These are phyloP conservation scores for Leccinum subrobustum DNA, from an alignment of 1,284 basidiomycete genomes.

Conservation along the genomic window DNA sequence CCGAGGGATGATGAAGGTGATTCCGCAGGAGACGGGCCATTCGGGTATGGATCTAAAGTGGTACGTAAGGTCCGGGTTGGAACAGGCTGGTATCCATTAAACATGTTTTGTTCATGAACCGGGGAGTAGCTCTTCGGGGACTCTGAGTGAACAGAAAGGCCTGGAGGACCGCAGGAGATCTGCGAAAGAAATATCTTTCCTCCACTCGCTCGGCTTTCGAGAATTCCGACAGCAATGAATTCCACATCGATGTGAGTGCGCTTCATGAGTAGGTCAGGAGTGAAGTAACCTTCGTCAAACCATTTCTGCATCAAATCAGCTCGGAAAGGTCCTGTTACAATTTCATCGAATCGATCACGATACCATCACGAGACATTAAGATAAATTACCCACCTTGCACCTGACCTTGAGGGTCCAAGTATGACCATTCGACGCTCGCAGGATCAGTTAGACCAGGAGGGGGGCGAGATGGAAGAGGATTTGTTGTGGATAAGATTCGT, in stretches of 20 bases:
- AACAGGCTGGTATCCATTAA: constrained; percentile 60
- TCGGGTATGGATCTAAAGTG: constrained; percentile 59
- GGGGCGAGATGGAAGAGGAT: constrained; percentile 31
- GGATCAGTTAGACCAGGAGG: constrained; percentile 56
- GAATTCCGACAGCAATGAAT: constrained; percentile 63
- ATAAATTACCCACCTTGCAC: constrained; percentile 67
- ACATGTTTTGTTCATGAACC: constrained; percentile 39
- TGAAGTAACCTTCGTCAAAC: constrained; percentile 91
- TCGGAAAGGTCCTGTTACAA: constrained; percentile 81
- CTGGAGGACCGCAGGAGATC: constrained; percentile 49
- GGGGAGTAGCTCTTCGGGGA: constrained; percentile 37
- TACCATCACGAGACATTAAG: neutral
- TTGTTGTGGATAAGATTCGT: constrained; percentile 17
- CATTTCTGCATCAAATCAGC: constrained; percentile 95
- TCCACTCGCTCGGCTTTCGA: constrained; percentile 49
- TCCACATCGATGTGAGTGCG: constrained; percentile 65
- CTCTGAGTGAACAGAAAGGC: constrained; percentile 48
- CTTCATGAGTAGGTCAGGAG: constrained; percentile 82
- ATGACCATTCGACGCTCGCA: constrained; percentile 83
- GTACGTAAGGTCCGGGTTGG: constrained; percentile 58
- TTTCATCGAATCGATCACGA: constrained; percentile 11
- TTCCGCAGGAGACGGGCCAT: constrained; percentile 53
- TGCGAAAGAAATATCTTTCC: constrained; percentile 66
- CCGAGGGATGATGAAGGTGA: constrained; percentile 72
- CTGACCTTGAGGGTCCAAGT: constrained; percentile 87